Evolutionary conservation across 1,284 basidiomycete species (phyloP).

Genomic region (Gomphus sp.): DNA sequence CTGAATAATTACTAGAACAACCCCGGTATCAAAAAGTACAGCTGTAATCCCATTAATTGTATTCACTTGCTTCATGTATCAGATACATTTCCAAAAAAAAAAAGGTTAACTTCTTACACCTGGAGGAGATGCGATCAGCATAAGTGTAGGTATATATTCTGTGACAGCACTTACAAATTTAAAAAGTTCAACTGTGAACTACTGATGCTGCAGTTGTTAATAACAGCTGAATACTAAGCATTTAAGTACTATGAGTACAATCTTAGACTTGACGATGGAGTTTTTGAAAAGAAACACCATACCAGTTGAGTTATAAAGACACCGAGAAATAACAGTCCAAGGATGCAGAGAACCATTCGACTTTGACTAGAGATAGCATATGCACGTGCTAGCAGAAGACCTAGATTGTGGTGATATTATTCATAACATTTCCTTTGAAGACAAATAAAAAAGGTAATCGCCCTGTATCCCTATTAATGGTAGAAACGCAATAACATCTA

Average conservation of each 20-base stretch:
- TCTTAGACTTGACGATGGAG: neutral
- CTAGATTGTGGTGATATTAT: neutral
- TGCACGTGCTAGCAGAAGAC: neutral
- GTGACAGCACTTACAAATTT: neutral
- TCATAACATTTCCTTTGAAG: neutral
- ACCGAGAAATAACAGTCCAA: neutral
- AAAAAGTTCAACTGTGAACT: neutral
- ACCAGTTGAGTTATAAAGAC: neutral
- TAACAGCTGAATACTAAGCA: neutral
- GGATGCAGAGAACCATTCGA: neutral
- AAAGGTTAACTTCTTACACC: neutral
- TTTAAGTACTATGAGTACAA: neutral
- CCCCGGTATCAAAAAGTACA: neutral
- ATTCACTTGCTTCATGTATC: neutral
- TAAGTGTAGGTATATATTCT: neutral
- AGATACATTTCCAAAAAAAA: neutral
- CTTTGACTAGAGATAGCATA: neutral
- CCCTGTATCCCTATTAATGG: neutral
- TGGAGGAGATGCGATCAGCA: neutral
- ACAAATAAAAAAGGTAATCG: neutral
- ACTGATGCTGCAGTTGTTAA: neutral
- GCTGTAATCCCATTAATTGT: neutral
- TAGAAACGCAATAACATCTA: neutral
- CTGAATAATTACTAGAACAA: neutral
- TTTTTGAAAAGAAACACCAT: neutral